Evolutionary conservation across 2,329 filamentous ascomycete genomes (phyloP).

Genomic region (Drechslerella coelobrocha): DNA sequence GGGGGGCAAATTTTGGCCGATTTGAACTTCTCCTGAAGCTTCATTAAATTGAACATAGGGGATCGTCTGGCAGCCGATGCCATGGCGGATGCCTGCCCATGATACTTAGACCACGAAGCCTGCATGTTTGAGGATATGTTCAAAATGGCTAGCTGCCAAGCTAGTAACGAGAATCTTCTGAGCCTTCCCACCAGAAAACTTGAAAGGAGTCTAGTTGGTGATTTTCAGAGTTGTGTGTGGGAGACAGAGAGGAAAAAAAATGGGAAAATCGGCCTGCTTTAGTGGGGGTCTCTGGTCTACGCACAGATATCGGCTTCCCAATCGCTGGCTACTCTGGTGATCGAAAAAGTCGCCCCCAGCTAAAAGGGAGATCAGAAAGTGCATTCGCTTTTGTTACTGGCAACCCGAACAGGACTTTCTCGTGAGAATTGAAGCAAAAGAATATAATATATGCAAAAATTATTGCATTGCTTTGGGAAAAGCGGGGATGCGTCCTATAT

Average conservation of each 20-base stretch:
- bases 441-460: slow-evolving; percentile 33
- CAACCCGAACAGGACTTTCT: slow-evolving; percentile 41
- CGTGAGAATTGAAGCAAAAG: slow-evolving; percentile 39
- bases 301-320: slow-evolving; percentile 49
- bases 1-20: slow-evolving; percentile 31
- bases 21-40: slow-evolving; percentile 17
- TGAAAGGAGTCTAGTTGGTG: slow-evolving; percentile 33
- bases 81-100: slow-evolving; percentile 2
- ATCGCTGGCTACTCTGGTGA: slow-evolving; percentile 38
- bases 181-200: slow-evolving; percentile 13
- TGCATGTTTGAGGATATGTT: background rate
- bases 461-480: slow-evolving; percentile 46
- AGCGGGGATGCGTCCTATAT: slow-evolving; percentile 48
- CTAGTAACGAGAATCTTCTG: background rate
- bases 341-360: slow-evolving; percentile 30
- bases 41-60: slow-evolving; percentile 7
- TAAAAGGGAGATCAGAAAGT: slow-evolving; percentile 30
- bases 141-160: background rate
- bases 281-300: slow-evolving; percentile 49
- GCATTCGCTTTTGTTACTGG: slow-evolving; percentile 40
- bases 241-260: slow-evolving; percentile 20
- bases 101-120: background rate
- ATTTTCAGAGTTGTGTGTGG: slow-evolving; percentile 22
- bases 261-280: slow-evolving; percentile 41
- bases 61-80: slow-evolving; percentile 23